Percentiles rank a stretch among this genome's conserved stretches.
phyloP scores from a whole-genome alignment of 306 rosid species.

The Casuarina cunninghamiana region DNA sequence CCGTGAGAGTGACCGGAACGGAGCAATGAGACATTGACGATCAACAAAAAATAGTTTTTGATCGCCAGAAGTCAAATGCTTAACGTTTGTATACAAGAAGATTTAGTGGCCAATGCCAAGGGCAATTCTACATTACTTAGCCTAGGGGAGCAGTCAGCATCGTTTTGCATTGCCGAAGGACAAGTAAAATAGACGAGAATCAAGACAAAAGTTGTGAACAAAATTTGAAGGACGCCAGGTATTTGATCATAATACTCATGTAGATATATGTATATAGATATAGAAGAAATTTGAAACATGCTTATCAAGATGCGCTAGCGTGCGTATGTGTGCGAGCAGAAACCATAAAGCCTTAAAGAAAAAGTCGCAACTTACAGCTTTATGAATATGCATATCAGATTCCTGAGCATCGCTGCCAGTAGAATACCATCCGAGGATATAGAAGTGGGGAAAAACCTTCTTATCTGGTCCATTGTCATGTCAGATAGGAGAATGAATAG shows the following conservation, averaged over 20 bases:
- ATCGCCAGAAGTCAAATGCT: neutral
- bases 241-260: neutral
- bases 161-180: neutral
- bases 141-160: neutral
- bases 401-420: slow-evolving; percentile 88
- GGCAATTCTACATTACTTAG: neutral
- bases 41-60: neutral
- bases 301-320: neutral
- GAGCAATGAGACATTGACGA: neutral
- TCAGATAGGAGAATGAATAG: slow-evolving; percentile 1
- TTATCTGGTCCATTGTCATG: slow-evolving; percentile 51
- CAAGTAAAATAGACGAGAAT: neutral
- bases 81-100: neutral
- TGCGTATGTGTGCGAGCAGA: neutral
- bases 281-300: neutral
- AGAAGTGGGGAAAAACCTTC: slow-evolving; percentile 94
- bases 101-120: neutral
- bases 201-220: neutral
- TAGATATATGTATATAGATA: no score
- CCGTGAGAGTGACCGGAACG: neutral
- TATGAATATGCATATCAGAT: slow-evolving; percentile 90
- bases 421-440: slow-evolving; percentile 95
- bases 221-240: neutral
- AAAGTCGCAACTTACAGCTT: slow-evolving; percentile 57
- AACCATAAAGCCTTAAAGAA: neutral